These are phyloP conservation scores for Myrmaecium sp. DNA, from an alignment of 2,329 filamentous ascomycete species.

Conservation along the genomic window DNA sequence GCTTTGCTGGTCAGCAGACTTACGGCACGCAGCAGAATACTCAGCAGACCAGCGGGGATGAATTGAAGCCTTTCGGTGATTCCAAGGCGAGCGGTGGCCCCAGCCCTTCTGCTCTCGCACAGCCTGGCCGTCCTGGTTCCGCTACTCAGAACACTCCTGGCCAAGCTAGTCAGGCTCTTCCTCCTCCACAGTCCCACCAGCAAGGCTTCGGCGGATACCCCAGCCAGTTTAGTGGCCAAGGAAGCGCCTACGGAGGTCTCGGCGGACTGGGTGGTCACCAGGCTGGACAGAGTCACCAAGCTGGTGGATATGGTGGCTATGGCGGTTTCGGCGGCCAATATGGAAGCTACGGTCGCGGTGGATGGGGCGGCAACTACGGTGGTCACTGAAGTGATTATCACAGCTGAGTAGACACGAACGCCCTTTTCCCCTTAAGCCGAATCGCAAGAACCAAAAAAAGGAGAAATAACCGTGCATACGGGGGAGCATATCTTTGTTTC, in stretches of 20 bases:
- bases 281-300: conserved; percentile 27
- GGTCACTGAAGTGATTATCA: too few relatives aligned
- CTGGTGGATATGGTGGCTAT: conserved; percentile 25
- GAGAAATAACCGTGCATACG: too few relatives aligned
- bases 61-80: conserved; percentile 40
- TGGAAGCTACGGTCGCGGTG: conserved; percentile 27
- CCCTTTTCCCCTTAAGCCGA: too few relatives aligned
- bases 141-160: conserved; percentile 41
- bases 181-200: conserved; percentile 39
- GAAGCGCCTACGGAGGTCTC: conserved; percentile 35
- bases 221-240: conserved; percentile 31
- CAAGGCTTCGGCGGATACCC: conserved; percentile 41
- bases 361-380: conserved; percentile 32
- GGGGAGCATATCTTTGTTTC: too few relatives aligned
- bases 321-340: conserved; percentile 24
- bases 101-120: conserved; percentile 41
- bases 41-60: conserved; percentile 32
- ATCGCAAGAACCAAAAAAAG: too few relatives aligned
- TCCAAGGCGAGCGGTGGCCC: conserved; percentile 38
- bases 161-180: conserved; percentile 35
- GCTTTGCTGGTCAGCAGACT: conserved; percentile 35
- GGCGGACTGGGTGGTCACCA: conserved; percentile 34
- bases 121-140: conserved; percentile 45
- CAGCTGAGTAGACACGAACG: too few relatives aligned
- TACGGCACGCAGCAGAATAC: conserved; percentile 35